Conservation (phyloP, 1,284 basidiomycete genomes). For the Naganishia sp. region DNA sequence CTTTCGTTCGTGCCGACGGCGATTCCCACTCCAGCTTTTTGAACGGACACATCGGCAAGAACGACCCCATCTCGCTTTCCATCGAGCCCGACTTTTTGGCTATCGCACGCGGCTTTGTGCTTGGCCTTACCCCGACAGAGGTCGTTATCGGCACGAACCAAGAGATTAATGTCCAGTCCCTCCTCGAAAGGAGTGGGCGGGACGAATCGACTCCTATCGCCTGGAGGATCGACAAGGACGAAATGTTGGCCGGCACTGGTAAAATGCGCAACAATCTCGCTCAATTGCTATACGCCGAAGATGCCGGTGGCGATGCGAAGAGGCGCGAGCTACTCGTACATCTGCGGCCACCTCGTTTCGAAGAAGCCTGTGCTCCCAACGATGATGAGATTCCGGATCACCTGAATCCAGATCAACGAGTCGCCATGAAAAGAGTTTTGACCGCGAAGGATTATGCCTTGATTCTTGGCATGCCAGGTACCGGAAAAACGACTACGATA, state of each 20-base stretch:
- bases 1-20: constrained; percentile 59
- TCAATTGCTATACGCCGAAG: constrained; percentile 70
- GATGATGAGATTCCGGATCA: constrained; percentile 43
- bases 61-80: constrained; percentile 82
- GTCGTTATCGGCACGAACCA: constrained; percentile 81
- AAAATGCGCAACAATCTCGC: constrained; percentile 88
- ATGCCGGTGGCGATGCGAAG: constrained; percentile 62
- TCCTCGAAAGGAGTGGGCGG: constrained; percentile 56
- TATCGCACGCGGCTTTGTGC: constrained; percentile 78
- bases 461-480: constrained; percentile 96
- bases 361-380: constrained; percentile 46
- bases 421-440: constrained; percentile 73
- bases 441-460: constrained; percentile 85
- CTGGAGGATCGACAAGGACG: constrained; percentile 93
- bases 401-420: constrained; percentile 74
- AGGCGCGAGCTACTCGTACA: constrained; percentile 75
- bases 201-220: constrained; percentile 52
- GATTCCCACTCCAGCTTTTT: constrained; percentile 60
- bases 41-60: constrained; percentile 72
- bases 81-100: constrained; percentile 81
- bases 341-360: constrained; percentile 68
- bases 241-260: constrained; percentile 81
- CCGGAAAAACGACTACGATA: constrained; percentile 95
- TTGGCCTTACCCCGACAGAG: constrained; percentile 65
- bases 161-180: constrained; percentile 62